These are phyloP conservation scores for Dactylellina parvicollis DNA, from an alignment of 2,329 filamentous ascomycete species.

Conservation along the genomic window DNA sequence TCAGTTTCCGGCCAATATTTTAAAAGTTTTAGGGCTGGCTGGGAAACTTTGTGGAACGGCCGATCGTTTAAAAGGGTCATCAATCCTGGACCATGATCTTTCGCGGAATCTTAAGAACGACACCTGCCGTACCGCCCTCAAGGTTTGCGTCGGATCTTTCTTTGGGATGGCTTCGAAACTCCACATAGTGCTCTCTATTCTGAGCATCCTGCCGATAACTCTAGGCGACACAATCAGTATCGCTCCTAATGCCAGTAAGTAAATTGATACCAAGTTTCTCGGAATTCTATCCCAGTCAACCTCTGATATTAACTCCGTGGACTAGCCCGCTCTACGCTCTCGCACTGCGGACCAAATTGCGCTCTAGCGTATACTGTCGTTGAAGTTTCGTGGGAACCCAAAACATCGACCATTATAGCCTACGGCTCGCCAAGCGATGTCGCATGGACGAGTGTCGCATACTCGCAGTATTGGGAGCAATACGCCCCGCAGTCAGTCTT, in stretches of 20 bases:
- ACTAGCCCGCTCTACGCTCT: slow-evolving; percentile 22
- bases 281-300: background rate
- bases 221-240: slow-evolving; percentile 1
- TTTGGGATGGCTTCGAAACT: background rate
- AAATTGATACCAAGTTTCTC: background rate
- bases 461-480: slow-evolving; percentile 21
- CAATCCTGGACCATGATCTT: background rate
- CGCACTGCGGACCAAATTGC: slow-evolving; percentile 27
- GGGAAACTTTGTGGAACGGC: background rate
- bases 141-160: too few relatives aligned
- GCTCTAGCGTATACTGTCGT: slow-evolving; percentile 30
- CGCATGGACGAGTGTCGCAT: background rate
- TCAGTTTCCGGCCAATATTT: too few relatives aligned
- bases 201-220: background rate
- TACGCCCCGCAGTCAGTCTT: slow-evolving; percentile 13
- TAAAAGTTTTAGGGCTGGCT: background rate
- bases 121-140: too few relatives aligned
- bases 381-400: slow-evolving; percentile 21
- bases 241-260: slow-evolving; percentile 25
- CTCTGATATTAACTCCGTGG: background rate
- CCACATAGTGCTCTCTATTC: slow-evolving; percentile 1
- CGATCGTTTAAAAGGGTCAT: slow-evolving; percentile 17
- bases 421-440: slow-evolving; percentile 4
- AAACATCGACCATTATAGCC: slow-evolving; percentile 11
- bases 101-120: too few relatives aligned